Evolutionary conservation across 768 basidiomycete genomes (phyloP), one percentile per base, ranked within the genome.

Genomic region (Vararia minispora): DNA sequence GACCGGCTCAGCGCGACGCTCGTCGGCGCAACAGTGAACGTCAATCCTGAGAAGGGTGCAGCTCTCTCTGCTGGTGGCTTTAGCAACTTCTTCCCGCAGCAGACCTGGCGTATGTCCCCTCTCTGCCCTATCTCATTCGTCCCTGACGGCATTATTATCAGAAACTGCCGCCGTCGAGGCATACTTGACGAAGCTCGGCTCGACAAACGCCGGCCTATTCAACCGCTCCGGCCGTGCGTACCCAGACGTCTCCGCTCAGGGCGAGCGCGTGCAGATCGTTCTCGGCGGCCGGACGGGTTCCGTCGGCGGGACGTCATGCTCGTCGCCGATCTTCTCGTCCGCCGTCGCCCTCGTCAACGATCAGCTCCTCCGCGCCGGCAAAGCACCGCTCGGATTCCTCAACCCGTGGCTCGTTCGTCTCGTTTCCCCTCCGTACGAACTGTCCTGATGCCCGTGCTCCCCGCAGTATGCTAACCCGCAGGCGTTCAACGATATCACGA

Each of bases 311-410:
- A 39, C 37, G 20, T 21, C 18, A 28, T 39, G 37, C 29, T 39
- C 37, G 29, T 21, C 45, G 2, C 46, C 49, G 3, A 43, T 48
- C 21, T 40, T 43, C 35, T 48, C 50, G 9, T 39, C 37, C 18
- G 26, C 50, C 29, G 29, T 52, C 24, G 20, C 45, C n/a, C 46
- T 49, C 14, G 12, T 52, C 14, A 52, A 52, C 22, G 50, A 50
- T 24, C 39, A 36, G 11, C 46, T 50, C 9, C 27, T 43, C 17
- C 41, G 41, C 4, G 40, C 46, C 3, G 46, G 48, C 12, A 50
- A 48, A 37, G 11, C 36, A 1, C 27, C 39, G 4, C 29, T 36
- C 3, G 28, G 26, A n/a, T 39, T 28, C 24, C 20, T 40, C 23
- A 40, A 40, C 24, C 21, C 6, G 21, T 9, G 5, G 20, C 20